These are phyloP conservation scores for Plasmodium reichenowi DNA, from an alignment of 169 alveolate genomes.

Conservation along the genomic window DNA sequence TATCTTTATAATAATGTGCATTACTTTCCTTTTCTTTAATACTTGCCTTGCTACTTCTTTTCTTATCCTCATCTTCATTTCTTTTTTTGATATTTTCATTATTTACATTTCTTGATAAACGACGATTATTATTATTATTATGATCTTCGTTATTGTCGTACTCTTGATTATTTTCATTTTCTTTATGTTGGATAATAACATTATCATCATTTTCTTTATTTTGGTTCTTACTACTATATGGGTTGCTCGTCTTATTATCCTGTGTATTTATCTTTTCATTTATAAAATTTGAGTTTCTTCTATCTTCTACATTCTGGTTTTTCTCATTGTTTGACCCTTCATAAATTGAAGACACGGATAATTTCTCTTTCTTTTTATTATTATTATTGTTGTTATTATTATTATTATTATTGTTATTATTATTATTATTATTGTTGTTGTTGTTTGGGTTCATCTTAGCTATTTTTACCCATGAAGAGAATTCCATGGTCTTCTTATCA, in stretches of 20 bases:
- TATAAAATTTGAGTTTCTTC: background rate
- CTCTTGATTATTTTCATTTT: slow-evolving; percentile 4
- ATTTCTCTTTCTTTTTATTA: background rate
- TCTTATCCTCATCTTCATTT: slow-evolving; percentile 12
- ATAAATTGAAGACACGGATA: background rate
- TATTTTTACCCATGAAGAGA: slow-evolving; percentile 66
- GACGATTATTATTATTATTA: too few relatives aligned
- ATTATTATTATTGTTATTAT: slow-evolving; percentile 17
- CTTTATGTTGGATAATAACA: background rate
- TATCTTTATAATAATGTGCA: background rate
- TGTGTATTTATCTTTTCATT: background rate
- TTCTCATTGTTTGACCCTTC: background rate
- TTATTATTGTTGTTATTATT: slow-evolving; percentile 1
- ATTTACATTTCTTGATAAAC: background rate
- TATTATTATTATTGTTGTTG: slow-evolving; percentile 22
- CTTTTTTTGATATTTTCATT: background rate
- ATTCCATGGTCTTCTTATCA: slow-evolving; percentile 62
- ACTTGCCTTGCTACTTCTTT: background rate
- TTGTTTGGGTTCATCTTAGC: slow-evolving; percentile 52
- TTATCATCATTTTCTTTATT: background rate
- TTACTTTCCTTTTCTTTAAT: background rate
- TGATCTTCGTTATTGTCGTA: background rate
- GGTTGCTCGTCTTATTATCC: background rate
- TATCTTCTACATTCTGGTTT: background rate
- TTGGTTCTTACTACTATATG: background rate